These are phyloP conservation scores for Eucalyptus leucophloia DNA, from an alignment of 345 rosid genomes.

Conservation along the genomic window DNA sequence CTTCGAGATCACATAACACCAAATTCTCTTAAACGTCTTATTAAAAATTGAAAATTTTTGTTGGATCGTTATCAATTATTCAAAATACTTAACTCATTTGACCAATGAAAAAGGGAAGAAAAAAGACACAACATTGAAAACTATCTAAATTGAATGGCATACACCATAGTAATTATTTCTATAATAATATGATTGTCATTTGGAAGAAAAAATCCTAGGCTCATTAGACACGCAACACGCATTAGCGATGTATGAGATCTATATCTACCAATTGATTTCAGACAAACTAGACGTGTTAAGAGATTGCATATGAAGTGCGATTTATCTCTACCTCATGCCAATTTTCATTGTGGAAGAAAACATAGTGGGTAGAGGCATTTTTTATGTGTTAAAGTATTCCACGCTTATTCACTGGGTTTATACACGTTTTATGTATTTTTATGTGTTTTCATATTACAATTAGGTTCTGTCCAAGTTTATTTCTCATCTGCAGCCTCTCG, in stretches of 20 bases:
- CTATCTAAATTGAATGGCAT: not conserved
- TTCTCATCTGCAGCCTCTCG: rapidly evolving
- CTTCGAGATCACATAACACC: not conserved
- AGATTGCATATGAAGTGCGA: not conserved
- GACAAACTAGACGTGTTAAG: not conserved
- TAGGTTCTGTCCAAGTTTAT: not conserved
- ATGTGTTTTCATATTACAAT: not conserved
- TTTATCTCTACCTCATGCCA: not conserved
- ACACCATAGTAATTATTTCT: not conserved
- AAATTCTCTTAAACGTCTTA: not conserved
- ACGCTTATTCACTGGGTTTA: not conserved
- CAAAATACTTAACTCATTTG: not conserved
- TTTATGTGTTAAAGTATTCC: not conserved
- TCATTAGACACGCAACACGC: not conserved
- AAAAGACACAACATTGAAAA: not conserved
- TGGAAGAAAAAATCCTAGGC: not conserved
- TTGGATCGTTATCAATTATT: not conserved
- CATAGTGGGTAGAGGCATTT: not conserved
- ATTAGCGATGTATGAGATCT: not conserved
- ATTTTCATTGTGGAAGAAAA: not conserved
- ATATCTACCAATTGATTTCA: not conserved
- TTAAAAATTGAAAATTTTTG: not conserved
- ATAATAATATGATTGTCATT: not conserved
- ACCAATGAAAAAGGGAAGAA: not conserved
- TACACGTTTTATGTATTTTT: too few relatives aligned